Evolutionary conservation across 352 stramenopile species (phyloP).

Genomic region (Pythium diclinum): DNA sequence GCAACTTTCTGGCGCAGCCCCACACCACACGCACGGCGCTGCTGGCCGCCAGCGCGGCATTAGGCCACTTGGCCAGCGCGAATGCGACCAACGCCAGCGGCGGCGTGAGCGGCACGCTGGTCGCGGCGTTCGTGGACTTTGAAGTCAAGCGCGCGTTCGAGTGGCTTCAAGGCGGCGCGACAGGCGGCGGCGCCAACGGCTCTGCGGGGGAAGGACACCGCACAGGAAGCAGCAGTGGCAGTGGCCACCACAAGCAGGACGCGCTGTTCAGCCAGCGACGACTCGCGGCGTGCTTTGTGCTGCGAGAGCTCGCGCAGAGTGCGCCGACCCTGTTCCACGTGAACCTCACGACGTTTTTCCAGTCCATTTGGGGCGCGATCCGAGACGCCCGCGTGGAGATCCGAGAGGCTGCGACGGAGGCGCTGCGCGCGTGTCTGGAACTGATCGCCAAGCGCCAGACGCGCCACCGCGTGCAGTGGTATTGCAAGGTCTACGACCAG

Average conservation of each 20-base stretch:
- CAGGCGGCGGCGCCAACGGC: background rate
- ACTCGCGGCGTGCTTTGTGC: slow-evolving; percentile 80
- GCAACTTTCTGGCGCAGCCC: slow-evolving; percentile 80
- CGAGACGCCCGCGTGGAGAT: slow-evolving; percentile 75
- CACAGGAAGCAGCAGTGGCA: slow-evolving; percentile 19
- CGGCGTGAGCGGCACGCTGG: slow-evolving; percentile 76
- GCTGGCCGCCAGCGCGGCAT: slow-evolving; percentile 61
- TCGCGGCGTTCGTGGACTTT: slow-evolving; percentile 91
- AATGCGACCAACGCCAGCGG: slow-evolving; percentile 39
- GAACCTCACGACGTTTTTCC: slow-evolving; percentile 90
- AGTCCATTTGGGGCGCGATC: slow-evolving; percentile 88
- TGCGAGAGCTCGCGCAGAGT: slow-evolving; percentile 83
- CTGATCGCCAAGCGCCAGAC: slow-evolving; percentile 83
- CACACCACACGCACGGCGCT: slow-evolving; percentile 57
- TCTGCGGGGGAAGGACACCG: background rate
- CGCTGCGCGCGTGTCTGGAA: slow-evolving; percentile 85
- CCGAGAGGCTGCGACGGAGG: slow-evolving; percentile 74
- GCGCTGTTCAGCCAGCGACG: slow-evolving; percentile 70
- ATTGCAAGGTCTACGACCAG: slow-evolving; percentile 91
- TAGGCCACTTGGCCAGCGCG: slow-evolving; percentile 81
- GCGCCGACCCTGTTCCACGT: slow-evolving; percentile 90
- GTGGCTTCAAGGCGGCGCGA: slow-evolving; percentile 58
- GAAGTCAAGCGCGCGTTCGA: slow-evolving; percentile 90
- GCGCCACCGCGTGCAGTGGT: slow-evolving; percentile 86
- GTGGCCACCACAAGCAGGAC: slow-evolving; percentile 42